Evolutionary conservation across 768 basidiomycete species (phyloP).

Genomic region (Rossbeevera mucosa): DNA sequence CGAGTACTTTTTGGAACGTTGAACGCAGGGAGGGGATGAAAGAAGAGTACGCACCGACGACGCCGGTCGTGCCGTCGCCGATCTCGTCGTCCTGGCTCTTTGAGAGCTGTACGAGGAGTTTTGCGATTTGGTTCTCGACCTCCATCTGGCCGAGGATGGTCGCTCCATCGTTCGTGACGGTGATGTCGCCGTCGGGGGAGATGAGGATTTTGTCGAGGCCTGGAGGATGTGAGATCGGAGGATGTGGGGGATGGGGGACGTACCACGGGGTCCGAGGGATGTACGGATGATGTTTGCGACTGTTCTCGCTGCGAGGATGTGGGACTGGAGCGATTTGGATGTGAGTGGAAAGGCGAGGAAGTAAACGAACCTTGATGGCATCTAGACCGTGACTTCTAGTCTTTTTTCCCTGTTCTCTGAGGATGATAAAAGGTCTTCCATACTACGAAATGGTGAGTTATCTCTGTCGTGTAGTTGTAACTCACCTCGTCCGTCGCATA

Average conservation of each 20-base stretch:
- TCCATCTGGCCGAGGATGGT: slow-evolving; percentile 99
- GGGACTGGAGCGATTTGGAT: slow-evolving; percentile 55
- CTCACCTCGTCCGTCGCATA: slow-evolving; percentile 84
- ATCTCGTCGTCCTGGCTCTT: slow-evolving; percentile 99
- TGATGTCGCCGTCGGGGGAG: slow-evolving; percentile 97
- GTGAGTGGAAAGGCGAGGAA: background rate
- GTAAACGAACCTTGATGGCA: slow-evolving; percentile 78
- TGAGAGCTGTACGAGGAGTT: slow-evolving; percentile 91
- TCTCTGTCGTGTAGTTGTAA: background rate
- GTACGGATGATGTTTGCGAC: slow-evolving; percentile 94
- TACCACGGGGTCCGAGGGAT: slow-evolving; percentile 91
- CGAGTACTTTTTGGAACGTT: slow-evolving; percentile 60
- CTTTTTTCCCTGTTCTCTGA: slow-evolving; percentile 90
- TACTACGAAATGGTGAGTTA: slow-evolving; percentile 47
- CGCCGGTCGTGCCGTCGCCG: slow-evolving; percentile 98
- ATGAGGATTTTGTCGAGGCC: slow-evolving; percentile 94
- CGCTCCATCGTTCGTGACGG: slow-evolving; percentile 98
- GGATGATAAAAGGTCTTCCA: slow-evolving; percentile 95
- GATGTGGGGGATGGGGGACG: slow-evolving; percentile 15
- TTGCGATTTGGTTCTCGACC: slow-evolving; percentile 98
- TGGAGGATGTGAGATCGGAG: slow-evolving; percentile 28
- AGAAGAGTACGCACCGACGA: slow-evolving; percentile 72
- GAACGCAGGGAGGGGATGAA: slow-evolving; percentile 3
- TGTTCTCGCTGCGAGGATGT: slow-evolving; percentile 92
- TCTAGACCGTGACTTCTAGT: slow-evolving; percentile 88